Base-by-base conservation (phyloP, 805 yeast species). In the Pichia sporocuriosa region DNA sequence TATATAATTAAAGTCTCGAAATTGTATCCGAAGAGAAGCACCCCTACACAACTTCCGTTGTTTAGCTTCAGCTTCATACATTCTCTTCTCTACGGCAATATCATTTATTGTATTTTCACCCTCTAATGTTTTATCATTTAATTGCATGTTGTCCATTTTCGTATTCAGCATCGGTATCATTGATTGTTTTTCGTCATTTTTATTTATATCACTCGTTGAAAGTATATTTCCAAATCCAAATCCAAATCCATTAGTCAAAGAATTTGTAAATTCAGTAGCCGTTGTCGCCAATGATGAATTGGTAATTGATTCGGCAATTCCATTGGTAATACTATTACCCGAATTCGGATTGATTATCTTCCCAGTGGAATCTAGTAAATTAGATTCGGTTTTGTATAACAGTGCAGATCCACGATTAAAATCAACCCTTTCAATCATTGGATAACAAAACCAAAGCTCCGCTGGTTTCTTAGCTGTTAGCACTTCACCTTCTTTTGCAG, bases 381-480 rank as follows among this genome's bases (percentile, higher is more conserved):
- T 28, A 7, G 28, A 8, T 10, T 40, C 32, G n/a, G 27, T 29
- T 20, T 40, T 32, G 19, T 36, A 38, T 26, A 58, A 23, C 39
- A 59, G 53, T 49, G 79, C 65, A 40, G 82, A 59, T 48, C 89
- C 79, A 47, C 74, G 60, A 46, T 74, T 65, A 58, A 76, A 71
- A 50, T 73, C 73, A 1, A 82, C 77, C 35, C 68, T 69, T 36
- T 77, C 81, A 25, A 89, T 79, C 48, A 88, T 75, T 1, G 97
- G 96, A 60, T 87, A 90, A 45, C 95, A 83, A 24, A 87, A 72
- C 98, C 97, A 93, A 24, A 86, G 75, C 59, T 93, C 97, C 43
- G 78, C 67, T 51, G 51, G 20, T 51, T 57, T 32, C 23, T 26
- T 55, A 35, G 16, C 37, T 36, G 10, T 15, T 8, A 17, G 8